Evolutionary conservation across 2,329 filamentous ascomycete genomes (phyloP).

Genomic region (Aspergillus persii): DNA sequence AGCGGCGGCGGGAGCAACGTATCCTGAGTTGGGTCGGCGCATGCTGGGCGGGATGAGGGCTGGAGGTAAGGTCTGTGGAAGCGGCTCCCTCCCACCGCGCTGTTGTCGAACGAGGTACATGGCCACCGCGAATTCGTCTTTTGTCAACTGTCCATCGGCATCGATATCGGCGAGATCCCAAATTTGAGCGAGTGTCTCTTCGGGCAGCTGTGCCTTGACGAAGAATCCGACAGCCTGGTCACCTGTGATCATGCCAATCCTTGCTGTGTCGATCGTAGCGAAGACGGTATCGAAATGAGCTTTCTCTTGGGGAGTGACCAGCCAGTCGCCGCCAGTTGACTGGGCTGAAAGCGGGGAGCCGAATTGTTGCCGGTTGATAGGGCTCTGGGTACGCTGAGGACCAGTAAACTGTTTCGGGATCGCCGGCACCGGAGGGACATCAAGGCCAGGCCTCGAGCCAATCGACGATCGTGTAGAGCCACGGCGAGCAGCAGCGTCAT

Average conservation of each 20-base stretch:
- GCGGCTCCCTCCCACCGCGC: conserved; percentile 65
- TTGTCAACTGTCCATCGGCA: conserved; percentile 78
- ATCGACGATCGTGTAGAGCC: conserved; percentile 51
- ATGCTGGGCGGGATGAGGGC: conserved; percentile 84
- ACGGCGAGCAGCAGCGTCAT: conserved; percentile 81
- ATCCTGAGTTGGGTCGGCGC: conserved; percentile 53
- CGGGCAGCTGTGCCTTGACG: conserved; percentile 83
- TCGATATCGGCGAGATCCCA: conserved; percentile 97
- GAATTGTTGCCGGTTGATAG: conserved; percentile 53
- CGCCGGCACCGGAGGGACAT: conserved; percentile 58
- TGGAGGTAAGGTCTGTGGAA: conserved; percentile 75
- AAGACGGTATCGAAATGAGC: conserved; percentile 84
- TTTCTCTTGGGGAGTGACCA: conserved; percentile 80
- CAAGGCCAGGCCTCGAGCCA: conserved; percentile 51
- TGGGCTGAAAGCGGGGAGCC: conserved; percentile 52
- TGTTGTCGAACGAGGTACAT: conserved; percentile 97
- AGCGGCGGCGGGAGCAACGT: conserved; percentile 39
- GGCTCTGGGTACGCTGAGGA: conserved; percentile 59
- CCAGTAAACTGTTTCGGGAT: conserved; percentile 78
- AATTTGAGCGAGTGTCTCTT: conserved; percentile 87
- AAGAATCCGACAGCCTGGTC: conserved; percentile 95
- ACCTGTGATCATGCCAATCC: conserved; percentile 81
- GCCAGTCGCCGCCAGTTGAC: conserved; percentile 69
- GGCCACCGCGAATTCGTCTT: conserved; percentile 92
- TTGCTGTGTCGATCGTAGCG: conserved; percentile 73